Evolutionary conservation across 1,284 basidiomycete genomes (phyloP).

Genomic region (Gomphus sp.): DNA sequence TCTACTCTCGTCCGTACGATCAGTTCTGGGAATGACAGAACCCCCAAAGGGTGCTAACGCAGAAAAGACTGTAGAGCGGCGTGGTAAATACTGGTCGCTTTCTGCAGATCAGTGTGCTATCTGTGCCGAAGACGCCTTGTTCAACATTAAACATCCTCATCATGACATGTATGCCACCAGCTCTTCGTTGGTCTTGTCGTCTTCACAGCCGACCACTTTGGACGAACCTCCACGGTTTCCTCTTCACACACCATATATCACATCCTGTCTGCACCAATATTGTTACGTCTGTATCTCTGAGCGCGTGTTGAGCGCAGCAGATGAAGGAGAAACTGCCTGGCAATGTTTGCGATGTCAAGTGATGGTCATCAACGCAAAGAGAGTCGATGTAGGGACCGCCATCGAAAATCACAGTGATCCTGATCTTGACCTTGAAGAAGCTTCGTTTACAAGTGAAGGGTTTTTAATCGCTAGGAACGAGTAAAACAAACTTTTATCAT

Average conservation of each 20-base stretch:
- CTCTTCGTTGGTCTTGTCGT: constrained; percentile 16
- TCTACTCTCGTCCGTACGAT: constrained; percentile 25
- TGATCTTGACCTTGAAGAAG: constrained; percentile 6
- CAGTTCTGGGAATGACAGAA: constrained; percentile 17
- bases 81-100: constrained; percentile 56
- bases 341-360: constrained; percentile 72
- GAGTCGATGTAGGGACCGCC: constrained; percentile 21
- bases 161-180: constrained; percentile 37
- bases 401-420: background rate
- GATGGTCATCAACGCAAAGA: constrained; percentile 46
- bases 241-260: constrained; percentile 62
- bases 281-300: constrained; percentile 86
- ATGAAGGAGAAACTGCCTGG: constrained; percentile 60
- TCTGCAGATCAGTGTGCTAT: constrained; percentile 68
- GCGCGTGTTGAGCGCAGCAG: constrained; percentile 62
- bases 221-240: constrained; percentile 46
- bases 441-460: constrained; percentile 10
- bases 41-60: constrained; percentile 7
- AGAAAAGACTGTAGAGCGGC: constrained; percentile 17
- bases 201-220: constrained; percentile 10
- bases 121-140: constrained; percentile 64
- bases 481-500: background rate
- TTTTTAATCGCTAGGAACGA: constrained; percentile 1
- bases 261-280: constrained; percentile 74
- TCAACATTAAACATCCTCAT: constrained; percentile 47